Base-by-base conservation (phyloP, 768 basidiomycete genomes). In the Mycena vulgaris region DNA sequence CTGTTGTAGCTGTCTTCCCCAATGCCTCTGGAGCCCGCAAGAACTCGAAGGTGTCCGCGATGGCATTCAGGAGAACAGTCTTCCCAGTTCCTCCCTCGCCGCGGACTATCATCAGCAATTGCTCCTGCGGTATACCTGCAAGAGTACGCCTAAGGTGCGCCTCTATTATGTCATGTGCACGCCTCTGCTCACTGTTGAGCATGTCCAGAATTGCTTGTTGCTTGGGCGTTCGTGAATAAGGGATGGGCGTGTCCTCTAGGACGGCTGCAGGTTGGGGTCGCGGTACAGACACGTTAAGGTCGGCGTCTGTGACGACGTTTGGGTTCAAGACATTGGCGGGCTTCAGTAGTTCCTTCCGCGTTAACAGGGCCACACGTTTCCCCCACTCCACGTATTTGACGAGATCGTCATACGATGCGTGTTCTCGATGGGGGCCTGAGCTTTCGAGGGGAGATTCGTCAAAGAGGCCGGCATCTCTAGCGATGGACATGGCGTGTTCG, bases 1-100 rank as follows among this genome's bases (percentile, higher is more conserved):
- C 85, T 0, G 84, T 83, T 3, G 81, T 80, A 0, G 83, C 85
- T 0, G 80, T 74, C 63, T 84, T 87, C 0, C 80, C 68, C 0
- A 87, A 70, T 0, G 73, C 23, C 7, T 62, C 16, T 0, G 2
- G 2, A 11, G 59, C 60, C 0, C 70, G 66, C 13, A 49, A 53
- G 5, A 21, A 23, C 0, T 33, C 55, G 53, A 88, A 87, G 2
- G 77, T 71, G 5, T 83, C 70, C 0, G 83, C 81, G 0, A 87
- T 77, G 0, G 80, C 79, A 31, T 83, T 71, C 16, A 87, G 86
- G 0, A 85, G 58, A 3, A 72, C 76, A 0, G 85, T 83, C 66
- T 88, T 88, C 0, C 87, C 85, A 0, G 82, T 83, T 0, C 86
- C 86, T 0, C 85, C 86, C 63, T 83, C 78, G 1, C 87, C 87